Evolutionary conservation across 2,329 filamentous ascomycete species (phyloP), one percentile per base, ranked within the genome.

Genomic region (Trichoderma sp.): DNA sequence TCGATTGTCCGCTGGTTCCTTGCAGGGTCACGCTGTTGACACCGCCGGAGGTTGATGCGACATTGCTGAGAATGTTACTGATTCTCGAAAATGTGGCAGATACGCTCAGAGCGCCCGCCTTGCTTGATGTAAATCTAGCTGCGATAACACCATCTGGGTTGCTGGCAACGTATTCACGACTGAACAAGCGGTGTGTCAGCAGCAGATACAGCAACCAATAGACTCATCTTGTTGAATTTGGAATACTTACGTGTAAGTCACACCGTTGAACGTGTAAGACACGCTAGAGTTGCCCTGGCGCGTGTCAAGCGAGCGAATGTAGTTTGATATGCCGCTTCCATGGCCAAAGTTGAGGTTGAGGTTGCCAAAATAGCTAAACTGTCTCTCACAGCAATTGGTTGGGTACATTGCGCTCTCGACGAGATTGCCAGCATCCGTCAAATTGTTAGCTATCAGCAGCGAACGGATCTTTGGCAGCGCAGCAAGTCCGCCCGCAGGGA

Each of bases 281-380:
- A 83, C 80, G 23, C 74, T 78, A 3, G 79, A 75, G 13, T 78
- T 78, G 7, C 81, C 81, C 30, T 76, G 76, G 8, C 74, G 74
- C 17, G 84, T 77, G 71, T 84, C 80, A 1, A 85, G 75, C 20
- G 78, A 81, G 15, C 84, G 79, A 36, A 77, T 73, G 71, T 85
- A 84, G 7, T 74, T 68, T 1, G 72, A 74, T 6, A 81, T 75
- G 5, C 75, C 73, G 12, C 72, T 58, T 0, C 62, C 34, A 57
- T 82, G 80, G 1, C 76, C 79, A 72, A 83, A 81, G 32, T 80
- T 76, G 8, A 84, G 71, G 57, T 79, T 78, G 5, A 83, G 57
- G 53, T 77, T 73, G 30, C 73, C 76, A 26, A 76, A 72, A 26
- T 72, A 72, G 34, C 71, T 72, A 12, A 72, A 72, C 9, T 63